Evolutionary conservation across 2,329 filamentous ascomycete species (phyloP).

Genomic region (Ascochyta clinopodiicola): DNA sequence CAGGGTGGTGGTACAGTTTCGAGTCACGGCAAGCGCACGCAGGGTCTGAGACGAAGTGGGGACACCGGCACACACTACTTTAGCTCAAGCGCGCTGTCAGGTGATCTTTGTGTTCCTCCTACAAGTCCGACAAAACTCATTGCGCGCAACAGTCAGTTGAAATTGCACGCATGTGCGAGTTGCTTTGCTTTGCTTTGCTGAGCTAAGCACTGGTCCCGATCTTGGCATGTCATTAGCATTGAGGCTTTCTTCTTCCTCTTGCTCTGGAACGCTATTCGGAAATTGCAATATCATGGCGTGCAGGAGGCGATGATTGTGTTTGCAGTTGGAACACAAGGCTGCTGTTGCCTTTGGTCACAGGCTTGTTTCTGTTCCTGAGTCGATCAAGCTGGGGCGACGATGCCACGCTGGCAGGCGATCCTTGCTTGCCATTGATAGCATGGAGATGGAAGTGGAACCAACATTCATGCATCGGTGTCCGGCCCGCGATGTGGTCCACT

Average conservation of each 20-base stretch:
- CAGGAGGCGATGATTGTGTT: not conserved
- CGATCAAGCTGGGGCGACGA: constrained; percentile 4
- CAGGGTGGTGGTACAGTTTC: constrained; percentile 12
- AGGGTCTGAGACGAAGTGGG: constrained; percentile 4
- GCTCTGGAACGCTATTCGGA: constrained; percentile 1
- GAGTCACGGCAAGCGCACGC: constrained; percentile 1
- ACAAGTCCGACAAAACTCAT: not conserved
- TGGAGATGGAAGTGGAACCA: constrained; percentile 13
- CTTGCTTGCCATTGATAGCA: constrained; percentile 13
- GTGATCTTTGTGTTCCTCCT: not conserved
- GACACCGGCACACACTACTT: not conserved
- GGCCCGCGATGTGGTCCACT: constrained; percentile 10
- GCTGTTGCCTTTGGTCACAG: not conserved
- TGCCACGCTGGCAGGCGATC: constrained; percentile 19
- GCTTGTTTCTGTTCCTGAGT: not conserved
- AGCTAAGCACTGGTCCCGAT: not conserved
- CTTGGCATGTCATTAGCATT: not conserved
- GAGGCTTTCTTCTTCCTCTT: not conserved
- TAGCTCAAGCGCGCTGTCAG: constrained; percentile 9
- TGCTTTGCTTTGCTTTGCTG: not conserved
- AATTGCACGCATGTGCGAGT: not conserved
- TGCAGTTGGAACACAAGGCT: not conserved
- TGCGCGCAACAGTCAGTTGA: not conserved
- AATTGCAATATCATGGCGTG: constrained; percentile 13
- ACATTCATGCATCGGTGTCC: constrained; percentile 10